phyloP scores from a whole-genome alignment of 495 filamentous ascomycete genomes.

The Penicillium cosmopolitanum region DNA sequence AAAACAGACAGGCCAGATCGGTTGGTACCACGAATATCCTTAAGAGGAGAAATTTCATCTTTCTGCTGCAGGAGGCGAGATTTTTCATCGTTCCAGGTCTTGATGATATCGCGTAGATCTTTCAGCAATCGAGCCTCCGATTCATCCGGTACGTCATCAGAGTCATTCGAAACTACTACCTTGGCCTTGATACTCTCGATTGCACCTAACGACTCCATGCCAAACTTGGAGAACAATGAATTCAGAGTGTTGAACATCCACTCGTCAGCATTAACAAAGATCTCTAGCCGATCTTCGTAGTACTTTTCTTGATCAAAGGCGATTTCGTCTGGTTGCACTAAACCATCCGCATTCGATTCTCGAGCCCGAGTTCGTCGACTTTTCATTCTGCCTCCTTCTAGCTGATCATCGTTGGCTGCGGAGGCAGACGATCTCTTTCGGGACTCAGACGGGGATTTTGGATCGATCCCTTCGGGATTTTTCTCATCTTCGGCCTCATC shows the following conservation, averaged over 20 bases:
- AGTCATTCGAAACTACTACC: constrained; percentile 21
- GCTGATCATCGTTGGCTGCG: constrained; percentile 51
- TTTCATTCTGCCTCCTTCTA: constrained; percentile 66
- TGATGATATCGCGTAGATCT: constrained; percentile 59
- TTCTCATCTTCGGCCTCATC: constrained; percentile 26
- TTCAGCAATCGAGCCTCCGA: constrained; percentile 41
- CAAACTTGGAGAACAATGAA: constrained; percentile 68
- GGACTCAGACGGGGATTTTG: constrained; percentile 31
- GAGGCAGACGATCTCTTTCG: constrained; percentile 57
- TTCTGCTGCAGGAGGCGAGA: constrained; percentile 58
- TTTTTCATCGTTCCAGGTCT: constrained; percentile 63
- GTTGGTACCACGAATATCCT: constrained; percentile 50
- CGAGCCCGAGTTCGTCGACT: constrained; percentile 83
- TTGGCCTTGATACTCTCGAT: constrained; percentile 44
- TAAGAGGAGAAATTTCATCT: constrained; percentile 53
- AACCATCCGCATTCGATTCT: constrained; percentile 65
- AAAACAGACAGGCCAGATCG: constrained; percentile 71
- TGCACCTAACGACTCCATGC: constrained; percentile 55
- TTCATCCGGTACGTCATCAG: constrained; percentile 21
- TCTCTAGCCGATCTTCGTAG: constrained; percentile 70
- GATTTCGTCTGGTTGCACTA: constrained; percentile 52
- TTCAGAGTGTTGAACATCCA: constrained; percentile 72
- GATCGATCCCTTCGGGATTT: constrained; percentile 35
- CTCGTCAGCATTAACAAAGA: constrained; percentile 71
- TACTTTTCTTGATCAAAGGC: constrained; percentile 68